phyloP scores from a whole-genome alignment of 805 yeast genomes.

The Wickerhamomyces bovis region DNA sequence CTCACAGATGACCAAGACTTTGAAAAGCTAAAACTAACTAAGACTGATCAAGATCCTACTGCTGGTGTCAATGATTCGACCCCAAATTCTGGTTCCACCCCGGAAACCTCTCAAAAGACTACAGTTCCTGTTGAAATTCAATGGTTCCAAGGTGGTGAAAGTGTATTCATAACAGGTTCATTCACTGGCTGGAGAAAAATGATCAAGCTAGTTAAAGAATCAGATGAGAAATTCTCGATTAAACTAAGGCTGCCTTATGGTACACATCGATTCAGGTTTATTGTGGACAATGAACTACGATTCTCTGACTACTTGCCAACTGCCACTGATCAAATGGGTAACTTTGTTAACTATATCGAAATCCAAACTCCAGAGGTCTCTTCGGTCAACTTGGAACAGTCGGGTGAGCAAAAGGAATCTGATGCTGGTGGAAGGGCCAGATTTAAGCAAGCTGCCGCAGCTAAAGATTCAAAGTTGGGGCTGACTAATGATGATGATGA shows the following conservation, averaged over 20 bases:
- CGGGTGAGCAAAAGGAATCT: slow-evolving; percentile 23
- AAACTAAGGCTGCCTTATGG: slow-evolving; percentile 81
- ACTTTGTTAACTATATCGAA: slow-evolving; percentile 87
- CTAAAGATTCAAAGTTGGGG: slow-evolving; percentile 53
- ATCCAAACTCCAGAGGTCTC: slow-evolving; percentile 37
- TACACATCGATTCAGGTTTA: slow-evolving; percentile 88
- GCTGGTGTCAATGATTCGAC: neutral
- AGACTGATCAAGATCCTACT: slow-evolving; percentile 22
- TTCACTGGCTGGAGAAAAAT: slow-evolving; percentile 98
- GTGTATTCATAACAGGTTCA: slow-evolving; percentile 94
- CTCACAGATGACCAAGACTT: slow-evolving; percentile 62
- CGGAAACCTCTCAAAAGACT: slow-evolving; percentile 1
- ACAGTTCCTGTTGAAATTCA: slow-evolving; percentile 56
- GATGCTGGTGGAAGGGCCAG: slow-evolving; percentile 6
- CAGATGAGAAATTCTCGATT: slow-evolving; percentile 52
- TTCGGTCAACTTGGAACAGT: slow-evolving; percentile 29
- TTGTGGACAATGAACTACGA: slow-evolving; percentile 87
- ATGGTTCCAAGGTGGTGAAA: slow-evolving; percentile 96
- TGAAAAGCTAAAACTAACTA: slow-evolving; percentile 40
- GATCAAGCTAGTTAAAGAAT: slow-evolving; percentile 72
- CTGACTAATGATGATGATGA: slow-evolving; percentile 67
- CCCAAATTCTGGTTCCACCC: slow-evolving; percentile 2
- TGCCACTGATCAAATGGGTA: slow-evolving; percentile 96
- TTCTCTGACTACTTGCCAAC: slow-evolving; percentile 89
- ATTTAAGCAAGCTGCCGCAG: slow-evolving; percentile 6